A percentile compares a stretch with the other conserved stretches of the same genome.
phyloP scores from a whole-genome alignment of 768 basidiomycete species.

The Lentinula lateritia region DNA sequence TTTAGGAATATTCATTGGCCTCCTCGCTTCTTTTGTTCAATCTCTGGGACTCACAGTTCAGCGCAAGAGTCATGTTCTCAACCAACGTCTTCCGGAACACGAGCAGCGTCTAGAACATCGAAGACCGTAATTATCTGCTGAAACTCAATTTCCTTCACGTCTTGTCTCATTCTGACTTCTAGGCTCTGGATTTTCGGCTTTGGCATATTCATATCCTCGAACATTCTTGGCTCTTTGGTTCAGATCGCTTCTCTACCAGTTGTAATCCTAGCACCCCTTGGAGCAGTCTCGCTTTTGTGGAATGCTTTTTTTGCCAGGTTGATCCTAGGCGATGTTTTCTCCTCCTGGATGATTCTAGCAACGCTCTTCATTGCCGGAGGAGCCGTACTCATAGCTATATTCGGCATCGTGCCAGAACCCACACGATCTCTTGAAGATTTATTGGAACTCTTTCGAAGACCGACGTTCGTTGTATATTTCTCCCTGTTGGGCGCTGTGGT shows the following conservation, averaged over 20 bases:
- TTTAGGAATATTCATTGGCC: conserved; percentile 53
- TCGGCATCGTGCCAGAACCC: conserved; percentile 87
- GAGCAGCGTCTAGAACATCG: conserved; percentile 66
- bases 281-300: conserved; percentile 89
- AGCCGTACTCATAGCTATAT: conserved; percentile 84
- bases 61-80: conserved; percentile 86
- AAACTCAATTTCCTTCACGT: background rate
- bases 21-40: conserved; percentile 84
- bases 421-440: conserved; percentile 86
- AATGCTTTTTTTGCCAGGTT: conserved; percentile 89
- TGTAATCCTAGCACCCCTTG: conserved; percentile 90
- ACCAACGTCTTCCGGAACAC: conserved; percentile 63
- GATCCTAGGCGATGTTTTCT: conserved; percentile 82
- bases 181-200: conserved; percentile 89
- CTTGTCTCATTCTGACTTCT: conserved; percentile 2
- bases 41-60: conserved; percentile 89
- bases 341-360: conserved; percentile 79
- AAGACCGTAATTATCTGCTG: conserved; percentile 54
- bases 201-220: conserved; percentile 81
- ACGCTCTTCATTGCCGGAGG: conserved; percentile 85
- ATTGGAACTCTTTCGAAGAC: conserved; percentile 66
- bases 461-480: conserved; percentile 79
- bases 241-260: conserved; percentile 93
- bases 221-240: conserved; percentile 81
- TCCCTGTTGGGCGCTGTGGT: conserved; percentile 61